Conservation (phyloP, 768 basidiomycete genomes). For the Russula olivacea region DNA sequence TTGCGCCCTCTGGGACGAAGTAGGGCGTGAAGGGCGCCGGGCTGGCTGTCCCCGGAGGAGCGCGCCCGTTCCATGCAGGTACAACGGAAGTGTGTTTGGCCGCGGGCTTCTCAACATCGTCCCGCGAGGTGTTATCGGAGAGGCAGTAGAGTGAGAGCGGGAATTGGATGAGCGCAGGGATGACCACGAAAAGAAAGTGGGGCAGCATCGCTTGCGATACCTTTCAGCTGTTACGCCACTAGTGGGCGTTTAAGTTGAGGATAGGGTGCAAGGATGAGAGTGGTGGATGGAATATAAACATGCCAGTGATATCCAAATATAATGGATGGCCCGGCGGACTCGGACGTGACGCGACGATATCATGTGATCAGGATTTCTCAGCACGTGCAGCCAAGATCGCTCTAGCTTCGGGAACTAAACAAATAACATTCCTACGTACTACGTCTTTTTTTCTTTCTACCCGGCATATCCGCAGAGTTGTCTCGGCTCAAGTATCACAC, state of each 20-base stretch:
- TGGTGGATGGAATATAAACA: conserved; percentile 13
- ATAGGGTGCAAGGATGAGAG: background rate
- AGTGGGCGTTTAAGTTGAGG: background rate
- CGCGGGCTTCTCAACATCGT: background rate
- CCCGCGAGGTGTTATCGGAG: background rate
- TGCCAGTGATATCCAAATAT: background rate
- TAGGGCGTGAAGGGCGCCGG: conserved; percentile 54
- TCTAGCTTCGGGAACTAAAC: no score
- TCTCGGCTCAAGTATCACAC: no score
- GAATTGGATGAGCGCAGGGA: background rate
- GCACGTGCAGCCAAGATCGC: background rate
- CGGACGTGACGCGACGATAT: background rate
- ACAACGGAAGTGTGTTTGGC: conserved; percentile 27
- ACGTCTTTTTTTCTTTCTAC: no score
- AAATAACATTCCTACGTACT: no score
- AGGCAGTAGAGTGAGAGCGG: conserved; percentile 1
- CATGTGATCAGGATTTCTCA: background rate
- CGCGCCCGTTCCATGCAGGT: conserved; percentile 67
- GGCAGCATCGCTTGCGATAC: background rate
- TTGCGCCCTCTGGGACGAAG: conserved; percentile 69
- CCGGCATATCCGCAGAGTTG: no score
- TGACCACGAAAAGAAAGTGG: background rate
- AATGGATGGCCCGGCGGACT: no score
- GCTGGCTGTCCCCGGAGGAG: conserved; percentile 43
- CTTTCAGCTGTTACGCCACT: background rate